Evolutionary conservation across 2,329 filamentous ascomycete genomes (phyloP), one percentile per base, ranked within the genome.

Genomic region (Mollisiaceae sp.): DNA sequence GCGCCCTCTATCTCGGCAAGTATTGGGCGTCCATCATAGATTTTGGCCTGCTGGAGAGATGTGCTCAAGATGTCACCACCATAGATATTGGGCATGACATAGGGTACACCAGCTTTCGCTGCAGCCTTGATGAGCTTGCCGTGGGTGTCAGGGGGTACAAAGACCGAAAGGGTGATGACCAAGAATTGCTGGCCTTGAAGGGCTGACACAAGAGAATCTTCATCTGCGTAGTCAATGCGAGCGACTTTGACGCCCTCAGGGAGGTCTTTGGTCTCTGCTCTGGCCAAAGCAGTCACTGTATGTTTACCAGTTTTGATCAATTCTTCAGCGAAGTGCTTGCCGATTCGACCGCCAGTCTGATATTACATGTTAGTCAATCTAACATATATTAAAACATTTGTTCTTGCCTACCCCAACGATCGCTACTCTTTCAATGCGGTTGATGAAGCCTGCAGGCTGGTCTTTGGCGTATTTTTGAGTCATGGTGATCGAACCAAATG

Each of bases 161-260:
- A 67, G 0, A 76, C 72, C 12, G 79, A 67, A 65, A 89, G 73
- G 11, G 85, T 86, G 62, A 89, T 87, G 69, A 88, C 78, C 2
- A 89, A 77, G 43, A 81, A 82, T n/a, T 89, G 80, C 66, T 89
- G 84, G 64, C 79, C 85, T 36, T 77, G 72, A 2, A 89, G 80
- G 2, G 84, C 85, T 0, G 74, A 72, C 0, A 84, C 78, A 9
- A 89, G 71, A 0, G 81, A 78, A 0, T 73, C 69, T 32, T 79
- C 72, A 56, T 81, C 76, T 45, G 78, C 74, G 67, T 84, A 85
- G 71, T 83, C 78, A 20, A 87, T 78, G 1, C 69, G 61, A 45
- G 75, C 78, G 24, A 79, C 71, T 1, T 75, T 75, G 36, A 85
- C 78, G 15, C 82, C 82, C 1, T 74, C 22, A 76, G 81, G 0